phyloP scores from a whole-genome alignment of 352 stramenopile species.

The Pythium chondricola region DNA sequence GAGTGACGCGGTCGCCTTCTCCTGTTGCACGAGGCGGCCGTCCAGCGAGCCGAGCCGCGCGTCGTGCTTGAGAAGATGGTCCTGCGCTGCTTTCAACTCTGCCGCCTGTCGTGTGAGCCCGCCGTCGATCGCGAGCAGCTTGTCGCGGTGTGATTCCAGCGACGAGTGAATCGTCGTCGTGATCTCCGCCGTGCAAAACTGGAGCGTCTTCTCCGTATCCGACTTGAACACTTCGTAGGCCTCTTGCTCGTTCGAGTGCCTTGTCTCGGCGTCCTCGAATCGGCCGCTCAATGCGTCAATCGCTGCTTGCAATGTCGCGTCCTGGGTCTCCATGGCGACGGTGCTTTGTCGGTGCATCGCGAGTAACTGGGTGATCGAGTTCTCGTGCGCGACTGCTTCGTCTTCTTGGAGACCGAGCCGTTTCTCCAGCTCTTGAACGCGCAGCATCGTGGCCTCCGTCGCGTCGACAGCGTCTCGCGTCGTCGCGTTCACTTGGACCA shows the following conservation, averaged over 20 bases:
- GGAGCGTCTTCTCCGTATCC: slow-evolving; percentile 27
- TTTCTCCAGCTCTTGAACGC: slow-evolving; percentile 1
- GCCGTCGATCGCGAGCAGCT: slow-evolving; percentile 24
- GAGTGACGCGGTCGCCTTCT: slow-evolving; percentile 39
- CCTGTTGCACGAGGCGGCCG: slow-evolving; percentile 25
- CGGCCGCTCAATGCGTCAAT: slow-evolving; percentile 22
- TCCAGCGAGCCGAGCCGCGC: slow-evolving; percentile 31
- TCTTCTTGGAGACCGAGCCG: slow-evolving; percentile 7
- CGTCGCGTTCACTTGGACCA: slow-evolving; percentile 39
- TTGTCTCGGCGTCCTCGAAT: slow-evolving; percentile 6
- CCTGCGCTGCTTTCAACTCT: slow-evolving; percentile 27
- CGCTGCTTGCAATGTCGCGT: slow-evolving; percentile 18
- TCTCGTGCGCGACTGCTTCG: slow-evolving; percentile 15
- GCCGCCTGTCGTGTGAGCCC: slow-evolving; percentile 22
- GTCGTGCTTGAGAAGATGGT: slow-evolving; percentile 25
- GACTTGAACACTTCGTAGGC: slow-evolving; percentile 21
- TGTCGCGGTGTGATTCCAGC: slow-evolving; percentile 28
- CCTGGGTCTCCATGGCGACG: slow-evolving; percentile 20
- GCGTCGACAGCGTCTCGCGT: slow-evolving; percentile 21
- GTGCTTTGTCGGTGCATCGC: slow-evolving; percentile 20
- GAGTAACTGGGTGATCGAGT: slow-evolving; percentile 23
- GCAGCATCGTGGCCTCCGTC: neutral
- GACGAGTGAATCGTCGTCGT: slow-evolving; percentile 14
- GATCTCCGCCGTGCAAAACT: slow-evolving; percentile 23
- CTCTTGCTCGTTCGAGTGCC: slow-evolving; percentile 13